Base-by-base conservation (phyloP, 164 flowering plant species). In the Protea cynaroides region DNA sequence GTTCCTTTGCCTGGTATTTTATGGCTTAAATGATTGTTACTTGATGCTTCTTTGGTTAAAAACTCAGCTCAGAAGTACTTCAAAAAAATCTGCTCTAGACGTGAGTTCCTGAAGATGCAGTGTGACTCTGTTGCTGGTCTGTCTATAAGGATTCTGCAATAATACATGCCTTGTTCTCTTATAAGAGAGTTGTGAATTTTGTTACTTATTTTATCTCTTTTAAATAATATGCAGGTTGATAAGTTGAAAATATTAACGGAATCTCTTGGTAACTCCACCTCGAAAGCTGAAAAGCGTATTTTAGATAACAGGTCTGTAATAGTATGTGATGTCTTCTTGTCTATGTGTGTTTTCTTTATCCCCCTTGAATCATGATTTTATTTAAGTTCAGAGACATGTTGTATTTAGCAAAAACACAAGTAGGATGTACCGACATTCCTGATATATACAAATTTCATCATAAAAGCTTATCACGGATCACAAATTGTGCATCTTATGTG, bases 281-380 rank as follows among this genome's bases (percentile, higher is more conserved):
- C 72, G 50, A 83, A 91, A 77, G 87, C 93, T 58, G 96, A 88
- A 77, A 85, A 81, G 67, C 93, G 93, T 58, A 83, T 89, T 66
- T 73, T 76, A 65, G 95, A 89, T 38, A 80, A 87, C 73, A 87
- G 92, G 96, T 92, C 57, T 44, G 34, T 43, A 29, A 19, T 47
- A 43, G 24, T 53, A 59, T 68, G 47, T 46, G 25, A 38, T 51
- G 14, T 19, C 52, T 60, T 61, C 18, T 61, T 13, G 7, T 29
- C 24, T 52, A 19, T 66, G 13, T 58, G 13, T 62, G 13, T 51
- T 43, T 40, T 40, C 14, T 40, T 8, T 40, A 12, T 8, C 34
- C 10, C 46, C 14, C 46, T 40, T 40, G 46, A 40, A 4, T 40
- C 46, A 40, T 40, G 46, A 40, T 40, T 8, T 40, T 40, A 40